These are phyloP conservation scores for Takashimella koratensis DNA, from an alignment of 1,284 basidiomycete species.

Conservation along the genomic window DNA sequence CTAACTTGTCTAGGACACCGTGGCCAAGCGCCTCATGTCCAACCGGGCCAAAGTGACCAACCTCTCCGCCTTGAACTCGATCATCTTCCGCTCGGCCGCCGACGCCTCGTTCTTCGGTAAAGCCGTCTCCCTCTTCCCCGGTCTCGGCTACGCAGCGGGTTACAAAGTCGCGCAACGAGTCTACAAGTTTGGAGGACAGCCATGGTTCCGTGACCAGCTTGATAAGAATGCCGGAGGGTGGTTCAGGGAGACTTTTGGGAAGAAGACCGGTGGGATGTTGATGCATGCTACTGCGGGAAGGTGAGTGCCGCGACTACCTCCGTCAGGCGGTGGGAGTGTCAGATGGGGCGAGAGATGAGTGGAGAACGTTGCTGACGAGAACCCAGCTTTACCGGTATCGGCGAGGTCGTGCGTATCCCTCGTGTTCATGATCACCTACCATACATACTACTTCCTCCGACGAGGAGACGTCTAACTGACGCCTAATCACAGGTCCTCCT, in stretches of 20 bases:
- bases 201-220: conserved; percentile 93
- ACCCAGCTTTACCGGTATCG: conserved; percentile 83
- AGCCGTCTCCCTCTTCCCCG: conserved; percentile 90
- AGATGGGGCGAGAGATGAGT: neutral
- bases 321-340: neutral
- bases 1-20: conserved; percentile 76
- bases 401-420: conserved; percentile 73
- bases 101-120: conserved; percentile 65
- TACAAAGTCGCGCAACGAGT: conserved; percentile 93
- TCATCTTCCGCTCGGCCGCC: conserved; percentile 87
- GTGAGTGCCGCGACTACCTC: conserved; percentile 50
- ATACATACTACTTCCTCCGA: no score
- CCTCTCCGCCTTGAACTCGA: conserved; percentile 59
- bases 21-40: conserved; percentile 96
- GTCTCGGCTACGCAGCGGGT: conserved; percentile 94
- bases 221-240: conserved; percentile 66
- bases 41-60: conserved; percentile 76
- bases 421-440: no score
- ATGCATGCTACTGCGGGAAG: conserved; percentile 93
- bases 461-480: no score
- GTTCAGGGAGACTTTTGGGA: conserved; percentile 86
- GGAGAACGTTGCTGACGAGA: conserved; percentile 2
- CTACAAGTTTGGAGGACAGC: conserved; percentile 99
- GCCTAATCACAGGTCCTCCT: conserved; percentile 72
- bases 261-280: conserved; percentile 91